phyloP scores from a whole-genome alignment of 2,329 filamentous ascomycete genomes.

The Phyllosticta paracitricarpa region DNA sequence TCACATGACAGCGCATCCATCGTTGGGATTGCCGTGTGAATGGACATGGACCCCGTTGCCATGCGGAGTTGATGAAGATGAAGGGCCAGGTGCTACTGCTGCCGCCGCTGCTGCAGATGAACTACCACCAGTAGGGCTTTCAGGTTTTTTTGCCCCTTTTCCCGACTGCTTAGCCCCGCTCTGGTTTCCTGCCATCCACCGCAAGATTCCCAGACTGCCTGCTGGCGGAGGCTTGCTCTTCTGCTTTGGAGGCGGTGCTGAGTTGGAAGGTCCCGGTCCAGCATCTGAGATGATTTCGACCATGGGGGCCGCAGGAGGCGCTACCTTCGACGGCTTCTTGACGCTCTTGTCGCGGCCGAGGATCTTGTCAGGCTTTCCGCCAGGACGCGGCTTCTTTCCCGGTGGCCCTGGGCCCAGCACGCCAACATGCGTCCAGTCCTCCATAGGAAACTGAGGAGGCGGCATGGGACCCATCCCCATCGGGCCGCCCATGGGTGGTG shows the following conservation, averaged over 20 bases:
- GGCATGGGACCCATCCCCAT: constrained; percentile 1
- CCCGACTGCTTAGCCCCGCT: constrained; percentile 13
- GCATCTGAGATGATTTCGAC: constrained; percentile 5
- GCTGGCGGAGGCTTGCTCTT: constrained; percentile 10
- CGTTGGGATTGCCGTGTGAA: constrained; percentile 5
- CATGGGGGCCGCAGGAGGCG: constrained; percentile 12
- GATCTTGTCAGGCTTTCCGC: not conserved
- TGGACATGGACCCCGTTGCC: constrained; percentile 3
- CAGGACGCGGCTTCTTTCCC: constrained; percentile 4
- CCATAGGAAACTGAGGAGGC: not conserved
- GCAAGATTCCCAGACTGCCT: constrained; percentile 13
- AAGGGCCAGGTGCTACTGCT: not conserved
- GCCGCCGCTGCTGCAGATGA: not conserved
- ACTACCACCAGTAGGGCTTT: constrained; percentile 10
- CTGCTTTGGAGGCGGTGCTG: constrained; percentile 7
- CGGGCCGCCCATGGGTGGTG: not conserved
- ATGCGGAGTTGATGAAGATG: constrained; percentile 2
- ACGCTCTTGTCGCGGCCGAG: constrained; percentile 10
- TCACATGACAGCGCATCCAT: constrained; percentile 12
- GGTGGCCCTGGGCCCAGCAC: constrained; percentile 1
- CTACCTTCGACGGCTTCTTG: constrained; percentile 14
- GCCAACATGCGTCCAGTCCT: constrained; percentile 1
- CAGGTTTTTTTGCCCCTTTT: constrained; percentile 21
- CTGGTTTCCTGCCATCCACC: constrained; percentile 17
- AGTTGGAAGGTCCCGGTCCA: not conserved